phyloP scores from a whole-genome alignment of 2,329 filamentous ascomycete species.

The Aspergillus calidoustus region DNA sequence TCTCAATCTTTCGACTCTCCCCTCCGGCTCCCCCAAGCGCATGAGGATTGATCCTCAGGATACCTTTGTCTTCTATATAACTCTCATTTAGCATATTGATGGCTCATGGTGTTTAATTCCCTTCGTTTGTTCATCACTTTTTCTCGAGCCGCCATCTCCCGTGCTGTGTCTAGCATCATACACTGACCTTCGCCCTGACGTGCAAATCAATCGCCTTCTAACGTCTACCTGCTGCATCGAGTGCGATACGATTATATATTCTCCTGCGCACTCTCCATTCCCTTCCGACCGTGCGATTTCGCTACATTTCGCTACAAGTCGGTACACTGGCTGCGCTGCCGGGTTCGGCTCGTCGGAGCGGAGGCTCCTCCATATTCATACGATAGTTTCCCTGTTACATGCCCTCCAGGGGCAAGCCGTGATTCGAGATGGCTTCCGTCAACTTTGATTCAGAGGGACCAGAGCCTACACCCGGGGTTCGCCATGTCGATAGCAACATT shows the following conservation, averaged over 20 bases:
- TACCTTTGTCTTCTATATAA: constrained; percentile 18
- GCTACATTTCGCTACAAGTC: constrained; percentile 5
- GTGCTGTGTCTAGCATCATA: constrained; percentile 18
- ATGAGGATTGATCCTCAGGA: constrained; percentile 14
- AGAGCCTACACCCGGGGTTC: constrained; percentile 34
- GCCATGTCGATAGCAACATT: constrained; percentile 50
- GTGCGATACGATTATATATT: constrained; percentile 13
- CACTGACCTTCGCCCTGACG: not conserved
- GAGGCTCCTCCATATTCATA: constrained; percentile 30
- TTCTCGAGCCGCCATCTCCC: constrained; percentile 16
- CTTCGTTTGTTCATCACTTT: constrained; percentile 25
- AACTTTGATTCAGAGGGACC: constrained; percentile 38
- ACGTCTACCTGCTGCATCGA: not conserved
- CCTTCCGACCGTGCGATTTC: constrained; percentile 5
- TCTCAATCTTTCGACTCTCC: constrained; percentile 14
- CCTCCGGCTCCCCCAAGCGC: constrained; percentile 20
- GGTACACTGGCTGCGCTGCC: constrained; percentile 30
- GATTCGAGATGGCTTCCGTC: constrained; percentile 45
- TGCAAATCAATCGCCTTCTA: constrained; percentile 2
- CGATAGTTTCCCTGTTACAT: constrained; percentile 30
- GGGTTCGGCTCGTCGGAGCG: constrained; percentile 32
- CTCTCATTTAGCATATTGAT: constrained; percentile 25
- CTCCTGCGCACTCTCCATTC: constrained; percentile 4
- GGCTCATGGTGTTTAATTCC: constrained; percentile 23
- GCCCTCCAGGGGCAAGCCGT: constrained; percentile 31